Evolutionary conservation across 2,329 filamentous ascomycete genomes (phyloP).

Genomic region (Apiospora pterosperma): DNA sequence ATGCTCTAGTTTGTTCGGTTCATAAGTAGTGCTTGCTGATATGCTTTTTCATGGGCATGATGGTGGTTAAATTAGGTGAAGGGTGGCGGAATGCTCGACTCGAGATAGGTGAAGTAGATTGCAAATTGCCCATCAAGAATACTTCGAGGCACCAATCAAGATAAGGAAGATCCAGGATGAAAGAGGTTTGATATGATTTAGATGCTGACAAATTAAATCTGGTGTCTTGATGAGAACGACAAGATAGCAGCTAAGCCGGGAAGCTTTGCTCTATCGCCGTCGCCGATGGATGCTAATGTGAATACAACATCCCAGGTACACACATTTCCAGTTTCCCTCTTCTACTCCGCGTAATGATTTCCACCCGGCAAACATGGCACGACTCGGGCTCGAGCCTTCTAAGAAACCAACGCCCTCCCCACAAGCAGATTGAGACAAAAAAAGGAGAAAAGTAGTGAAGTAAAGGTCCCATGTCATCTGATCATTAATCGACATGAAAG

Average conservation of each 20-base stretch:
- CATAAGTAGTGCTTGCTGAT: too few relatives aligned
- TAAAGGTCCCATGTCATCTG: neutral
- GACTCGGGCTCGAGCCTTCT: neutral
- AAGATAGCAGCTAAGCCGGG: neutral
- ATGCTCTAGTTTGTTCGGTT: too few relatives aligned
- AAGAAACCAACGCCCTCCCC: neutral
- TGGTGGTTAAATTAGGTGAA: too few relatives aligned
- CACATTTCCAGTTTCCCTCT: neutral
- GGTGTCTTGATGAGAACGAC: neutral
- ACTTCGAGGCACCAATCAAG: neutral
- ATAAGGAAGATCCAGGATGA: neutral
- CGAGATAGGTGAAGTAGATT: too few relatives aligned
- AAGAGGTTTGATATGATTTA: constrained; percentile 6
- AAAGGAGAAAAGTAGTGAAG: neutral
- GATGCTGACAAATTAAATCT: constrained; percentile 12
- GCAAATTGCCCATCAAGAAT: too few relatives aligned
- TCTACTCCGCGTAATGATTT: neutral
- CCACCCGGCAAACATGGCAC: neutral
- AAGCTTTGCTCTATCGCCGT: neutral
- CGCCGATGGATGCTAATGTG: neutral
- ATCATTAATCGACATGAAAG: neutral
- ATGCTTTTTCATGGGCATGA: too few relatives aligned
- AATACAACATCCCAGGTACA: neutral
- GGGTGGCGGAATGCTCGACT: too few relatives aligned
- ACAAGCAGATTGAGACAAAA: neutral